These are phyloP conservation scores for Amphichorda felina DNA, from an alignment of 2,329 filamentous ascomycete genomes.

Conservation along the genomic window DNA sequence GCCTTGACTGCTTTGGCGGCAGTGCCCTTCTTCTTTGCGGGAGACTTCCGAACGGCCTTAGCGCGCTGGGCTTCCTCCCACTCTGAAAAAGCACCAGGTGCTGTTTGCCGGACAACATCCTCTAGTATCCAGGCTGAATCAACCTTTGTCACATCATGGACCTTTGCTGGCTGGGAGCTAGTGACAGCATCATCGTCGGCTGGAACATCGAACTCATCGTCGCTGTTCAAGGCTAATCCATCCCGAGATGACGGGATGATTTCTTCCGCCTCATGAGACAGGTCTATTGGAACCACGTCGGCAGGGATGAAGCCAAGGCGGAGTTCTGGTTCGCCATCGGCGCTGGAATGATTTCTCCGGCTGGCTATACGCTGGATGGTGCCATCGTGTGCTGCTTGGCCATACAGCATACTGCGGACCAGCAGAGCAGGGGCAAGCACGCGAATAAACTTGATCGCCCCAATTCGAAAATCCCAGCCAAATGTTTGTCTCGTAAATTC, in stretches of 20 bases:
- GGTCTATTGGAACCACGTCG: slow-evolving; percentile 65
- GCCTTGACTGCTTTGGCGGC: slow-evolving; percentile 8
- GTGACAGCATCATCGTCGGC: slow-evolving; percentile 12
- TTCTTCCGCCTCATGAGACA: slow-evolving; percentile 60
- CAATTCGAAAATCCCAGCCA: slow-evolving; percentile 69
- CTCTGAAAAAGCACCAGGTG: slow-evolving; percentile 12
- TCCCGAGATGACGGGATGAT: slow-evolving; percentile 36
- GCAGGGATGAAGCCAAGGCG: slow-evolving; percentile 68
- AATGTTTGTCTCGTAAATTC: slow-evolving; percentile 70
- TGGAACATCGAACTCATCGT: slow-evolving; percentile 47
- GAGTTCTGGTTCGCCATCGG: slow-evolving; percentile 65
- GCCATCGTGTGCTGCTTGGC: slow-evolving; percentile 16
- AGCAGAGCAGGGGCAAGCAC: slow-evolving; percentile 70
- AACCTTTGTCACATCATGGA: slow-evolving; percentile 53
- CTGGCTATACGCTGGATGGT: slow-evolving; percentile 57
- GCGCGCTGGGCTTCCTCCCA: slow-evolving; percentile 13
- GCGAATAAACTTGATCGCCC: slow-evolving; percentile 75
- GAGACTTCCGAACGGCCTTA: slow-evolving; percentile 11
- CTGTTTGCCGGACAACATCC: slow-evolving; percentile 13
- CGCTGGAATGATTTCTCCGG: slow-evolving; percentile 57
- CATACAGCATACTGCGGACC: slow-evolving; percentile 37
- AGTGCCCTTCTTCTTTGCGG: slow-evolving; percentile 16
- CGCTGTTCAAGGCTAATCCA: slow-evolving; percentile 49
- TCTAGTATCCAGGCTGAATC: slow-evolving; percentile 34
- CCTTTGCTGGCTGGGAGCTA: slow-evolving; percentile 11